Evolutionary conservation across 495 filamentous ascomycete genomes (phyloP), one percentile per base, ranked within the genome.

Genomic region (Hyaloscypha variabilis): DNA sequence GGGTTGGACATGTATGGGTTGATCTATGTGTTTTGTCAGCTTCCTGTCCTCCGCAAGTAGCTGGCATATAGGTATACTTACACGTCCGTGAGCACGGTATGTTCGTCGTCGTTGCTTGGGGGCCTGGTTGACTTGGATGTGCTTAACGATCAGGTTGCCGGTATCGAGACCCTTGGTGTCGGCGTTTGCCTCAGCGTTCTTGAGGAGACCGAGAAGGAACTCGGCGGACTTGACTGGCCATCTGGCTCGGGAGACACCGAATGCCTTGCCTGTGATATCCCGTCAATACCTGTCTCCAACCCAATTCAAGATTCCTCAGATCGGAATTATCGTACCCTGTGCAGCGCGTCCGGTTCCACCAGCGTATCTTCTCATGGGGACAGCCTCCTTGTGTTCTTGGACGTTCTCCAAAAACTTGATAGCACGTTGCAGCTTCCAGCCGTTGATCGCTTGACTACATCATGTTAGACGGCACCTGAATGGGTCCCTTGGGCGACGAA

Each of bases 1-100:
- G 95, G 95, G 87, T 97, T 96, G 63, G 92, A 97, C 96, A 98
- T 97, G 87, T 97, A 97, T 62, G 93, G 94, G 87, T 97, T 97
- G 85, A 98, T 98, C 93, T 97, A 76, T 4, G 58, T 26, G n/a
- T 21, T 14, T 21, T 8, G 25, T 57, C 29, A 56, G 50, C 21
- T 55, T 25, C 31, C 19, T 23, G 23, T 13, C 19, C 21, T n/a
- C 39, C 10, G 19, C 11, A 46, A 17, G 13, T 19, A 53, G 17
- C 23, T 21, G 14, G 50, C 2, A 5, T 17, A 13, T 31, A 13
- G 5, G 29, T 30, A 17, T 70, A 90, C 95, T 75, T 96, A 99
- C 95, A 86, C 94, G 91, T 87, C 95, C 95, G 85, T 99, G 95
- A 67, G 96, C 96, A 87, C 95, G 93, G 88, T 98, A 99, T 74